Evolutionary conservation across 345 rosid species (phyloP).

Genomic region (Eucalyptus camaldulensis): DNA sequence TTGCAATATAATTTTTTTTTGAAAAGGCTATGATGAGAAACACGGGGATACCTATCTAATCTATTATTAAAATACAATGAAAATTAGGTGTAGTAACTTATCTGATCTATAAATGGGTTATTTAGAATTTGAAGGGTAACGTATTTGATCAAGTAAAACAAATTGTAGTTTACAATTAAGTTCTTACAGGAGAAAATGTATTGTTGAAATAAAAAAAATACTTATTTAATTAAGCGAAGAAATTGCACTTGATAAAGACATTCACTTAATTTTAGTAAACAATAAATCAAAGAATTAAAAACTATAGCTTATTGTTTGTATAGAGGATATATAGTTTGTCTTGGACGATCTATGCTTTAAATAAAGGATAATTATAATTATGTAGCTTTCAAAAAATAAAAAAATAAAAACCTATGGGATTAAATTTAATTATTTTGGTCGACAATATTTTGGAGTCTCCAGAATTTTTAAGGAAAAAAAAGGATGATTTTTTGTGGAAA

Average conservation of each 20-base stretch:
- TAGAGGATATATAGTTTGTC: neutral
- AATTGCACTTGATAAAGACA: neutral
- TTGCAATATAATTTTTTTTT: neutral
- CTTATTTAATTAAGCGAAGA: neutral
- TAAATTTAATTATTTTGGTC: rapidly evolving
- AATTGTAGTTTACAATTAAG: neutral
- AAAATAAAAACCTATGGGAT: neutral
- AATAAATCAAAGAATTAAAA: neutral
- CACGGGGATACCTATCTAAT: neutral
- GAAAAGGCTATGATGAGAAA: neutral
- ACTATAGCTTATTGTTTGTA: neutral
- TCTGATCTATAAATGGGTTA: neutral
- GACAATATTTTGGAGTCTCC: neutral
- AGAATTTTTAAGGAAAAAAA: neutral
- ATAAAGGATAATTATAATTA: neutral
- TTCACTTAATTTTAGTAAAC: neutral
- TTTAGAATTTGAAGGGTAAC: neutral
- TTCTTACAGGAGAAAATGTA: neutral
- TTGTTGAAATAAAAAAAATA: neutral
- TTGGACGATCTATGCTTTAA: neutral
- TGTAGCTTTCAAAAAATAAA: neutral
- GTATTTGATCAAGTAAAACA: neutral
- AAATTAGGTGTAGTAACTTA: neutral
- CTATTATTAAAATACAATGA: neutral
- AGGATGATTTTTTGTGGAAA: neutral